Percentiles rank a stretch among this genome's conserved stretches.
Conservation (phyloP, 108 stramenopile genomes). For the Cyclotella distinguenda region DNA sequence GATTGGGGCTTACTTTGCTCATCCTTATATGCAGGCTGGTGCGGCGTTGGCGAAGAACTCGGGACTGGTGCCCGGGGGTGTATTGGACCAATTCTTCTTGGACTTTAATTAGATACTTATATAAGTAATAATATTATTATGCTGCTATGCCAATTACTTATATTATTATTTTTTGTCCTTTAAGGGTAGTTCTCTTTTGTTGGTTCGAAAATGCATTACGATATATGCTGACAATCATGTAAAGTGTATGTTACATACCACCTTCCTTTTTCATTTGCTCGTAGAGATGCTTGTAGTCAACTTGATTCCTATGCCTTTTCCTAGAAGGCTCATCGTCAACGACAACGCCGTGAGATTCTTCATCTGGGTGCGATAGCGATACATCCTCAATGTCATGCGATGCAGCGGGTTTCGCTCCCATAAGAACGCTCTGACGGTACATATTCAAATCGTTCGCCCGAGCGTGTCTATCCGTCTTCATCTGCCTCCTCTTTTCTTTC, state of each 20-base stretch:
- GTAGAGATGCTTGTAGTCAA: conserved; percentile 82
- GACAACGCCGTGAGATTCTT: conserved; percentile 23
- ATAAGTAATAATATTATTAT: background rate
- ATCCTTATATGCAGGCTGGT: conserved; percentile 96
- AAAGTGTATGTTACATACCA: conserved; percentile 20
- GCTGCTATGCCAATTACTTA: background rate
- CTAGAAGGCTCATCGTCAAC: conserved; percentile 53
- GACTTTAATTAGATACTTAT: conserved; percentile 25
- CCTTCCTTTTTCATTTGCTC: conserved; percentile 86
- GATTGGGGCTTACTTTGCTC: conserved; percentile 91
- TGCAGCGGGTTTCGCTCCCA: conserved; percentile 13
- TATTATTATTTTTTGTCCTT: background rate
- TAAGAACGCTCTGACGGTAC: conserved; percentile 20
- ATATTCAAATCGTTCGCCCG: conserved; percentile 18
- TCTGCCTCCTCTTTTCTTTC: conserved; percentile 80
- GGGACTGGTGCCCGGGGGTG: conserved; percentile 55
- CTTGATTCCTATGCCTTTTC: conserved; percentile 75
- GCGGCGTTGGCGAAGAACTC: conserved; percentile 72
- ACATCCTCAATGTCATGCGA: conserved; percentile 38
- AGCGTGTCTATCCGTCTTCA: conserved; percentile 66
- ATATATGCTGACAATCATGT: conserved; percentile 17
- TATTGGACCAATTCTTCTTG: conserved; percentile 40
- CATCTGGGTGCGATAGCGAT: conserved; percentile 33
- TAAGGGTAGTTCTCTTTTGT: conserved; percentile 8
- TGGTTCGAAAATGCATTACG: conserved; percentile 8